phyloP scores from a whole-genome alignment of 2,329 filamentous ascomycete species.

The Fulvia fulva region DNA sequence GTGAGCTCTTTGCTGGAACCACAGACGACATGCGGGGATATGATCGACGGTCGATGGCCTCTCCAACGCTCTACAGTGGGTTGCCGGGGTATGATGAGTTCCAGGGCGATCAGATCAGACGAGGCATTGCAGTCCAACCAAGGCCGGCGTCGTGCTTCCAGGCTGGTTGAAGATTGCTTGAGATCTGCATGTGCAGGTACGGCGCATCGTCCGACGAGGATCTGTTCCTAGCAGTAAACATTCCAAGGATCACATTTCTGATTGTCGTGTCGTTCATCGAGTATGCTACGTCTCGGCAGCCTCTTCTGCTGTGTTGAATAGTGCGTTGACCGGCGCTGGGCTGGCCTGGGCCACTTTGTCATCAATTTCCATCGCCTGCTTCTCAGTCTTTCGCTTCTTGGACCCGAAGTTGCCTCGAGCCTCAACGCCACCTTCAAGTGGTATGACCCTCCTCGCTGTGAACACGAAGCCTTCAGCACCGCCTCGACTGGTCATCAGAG shows the following conservation, averaged over 20 bases:
- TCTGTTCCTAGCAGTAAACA: too few relatives aligned
- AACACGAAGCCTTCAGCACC: slow-evolving; percentile 90
- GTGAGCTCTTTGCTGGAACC: neutral
- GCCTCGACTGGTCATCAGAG: slow-evolving; percentile 83
- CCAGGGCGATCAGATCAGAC: too few relatives aligned
- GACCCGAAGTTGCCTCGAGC: slow-evolving; percentile 68
- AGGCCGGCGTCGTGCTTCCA: too few relatives aligned
- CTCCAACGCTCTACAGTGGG: neutral
- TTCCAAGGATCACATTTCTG: too few relatives aligned
- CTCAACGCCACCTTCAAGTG: slow-evolving; percentile 72
- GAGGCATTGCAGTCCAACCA: too few relatives aligned
- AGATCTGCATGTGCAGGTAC: too few relatives aligned
- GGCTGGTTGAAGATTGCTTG: too few relatives aligned
- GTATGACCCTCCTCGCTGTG: slow-evolving; percentile 75
- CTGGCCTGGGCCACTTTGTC: neutral
- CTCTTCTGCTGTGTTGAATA: neutral
- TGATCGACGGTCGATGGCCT: neutral
- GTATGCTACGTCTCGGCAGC: neutral
- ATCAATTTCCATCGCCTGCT: neutral
- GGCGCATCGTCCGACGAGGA: too few relatives aligned
- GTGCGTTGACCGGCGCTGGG: slow-evolving; percentile 1
- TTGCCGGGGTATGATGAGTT: too few relatives aligned
- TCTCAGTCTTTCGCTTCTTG: slow-evolving; percentile 59
- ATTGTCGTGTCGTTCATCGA: too few relatives aligned
- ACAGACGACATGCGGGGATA: neutral